Conservation (phyloP, 352 stramenopile genomes). For the Pythium aquatile region DNA sequence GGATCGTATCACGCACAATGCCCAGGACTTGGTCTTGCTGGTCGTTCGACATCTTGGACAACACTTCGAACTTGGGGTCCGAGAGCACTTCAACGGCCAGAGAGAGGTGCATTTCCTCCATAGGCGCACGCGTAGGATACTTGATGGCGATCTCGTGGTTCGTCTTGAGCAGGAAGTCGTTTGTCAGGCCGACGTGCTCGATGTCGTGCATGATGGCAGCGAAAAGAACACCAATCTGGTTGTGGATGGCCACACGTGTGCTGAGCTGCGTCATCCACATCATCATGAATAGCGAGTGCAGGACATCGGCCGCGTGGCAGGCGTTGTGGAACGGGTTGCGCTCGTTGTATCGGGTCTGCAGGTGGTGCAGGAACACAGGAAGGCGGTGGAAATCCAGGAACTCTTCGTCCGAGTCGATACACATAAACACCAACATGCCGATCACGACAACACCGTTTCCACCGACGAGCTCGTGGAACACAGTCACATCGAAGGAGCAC, state of each 20-base stretch:
- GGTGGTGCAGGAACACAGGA: slow-evolving; percentile 48
- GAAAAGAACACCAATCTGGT: slow-evolving; percentile 70
- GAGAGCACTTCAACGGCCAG: slow-evolving; percentile 55
- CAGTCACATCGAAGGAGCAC: slow-evolving; percentile 63
- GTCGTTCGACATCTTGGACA: slow-evolving; percentile 46
- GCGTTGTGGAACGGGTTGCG: slow-evolving; percentile 83
- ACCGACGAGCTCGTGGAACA: slow-evolving; percentile 61
- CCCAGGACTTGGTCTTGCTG: slow-evolving; percentile 56
- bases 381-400: slow-evolving; percentile 57
- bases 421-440: slow-evolving; percentile 70
- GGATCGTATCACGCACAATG: slow-evolving; percentile 66
- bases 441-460: slow-evolving; percentile 66
- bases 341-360: slow-evolving; percentile 61
- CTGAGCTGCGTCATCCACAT: slow-evolving; percentile 54
- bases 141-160: slow-evolving; percentile 62
- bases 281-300: slow-evolving; percentile 78
- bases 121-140: slow-evolving; percentile 56
- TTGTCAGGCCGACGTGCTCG: slow-evolving; percentile 73
- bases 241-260: slow-evolving; percentile 53
- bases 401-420: slow-evolving; percentile 50
- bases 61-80: slow-evolving; percentile 45
- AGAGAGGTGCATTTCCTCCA: slow-evolving; percentile 78
- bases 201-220: slow-evolving; percentile 82
- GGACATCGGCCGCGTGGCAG: slow-evolving; percentile 74
- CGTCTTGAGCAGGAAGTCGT: slow-evolving; percentile 78